Evolutionary conservation across 2,329 filamentous ascomycete genomes (phyloP).

Genomic region (Taxawa tesnikishii): DNA sequence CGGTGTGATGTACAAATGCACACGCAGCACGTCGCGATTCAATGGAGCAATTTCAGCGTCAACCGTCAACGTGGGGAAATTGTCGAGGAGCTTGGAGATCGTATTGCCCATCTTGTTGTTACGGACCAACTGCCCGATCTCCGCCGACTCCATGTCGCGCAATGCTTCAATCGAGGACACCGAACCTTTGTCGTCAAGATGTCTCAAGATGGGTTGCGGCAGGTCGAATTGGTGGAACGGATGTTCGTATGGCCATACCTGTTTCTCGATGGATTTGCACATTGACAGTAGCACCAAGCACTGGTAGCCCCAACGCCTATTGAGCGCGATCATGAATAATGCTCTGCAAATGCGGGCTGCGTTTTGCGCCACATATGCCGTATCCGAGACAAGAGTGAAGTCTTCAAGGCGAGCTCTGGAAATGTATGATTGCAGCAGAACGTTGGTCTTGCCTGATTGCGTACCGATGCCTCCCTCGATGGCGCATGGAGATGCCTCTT

Average conservation of each 20-base stretch:
- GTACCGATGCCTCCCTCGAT: slow-evolving; percentile 56
- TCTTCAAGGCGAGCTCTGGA: slow-evolving; percentile 80
- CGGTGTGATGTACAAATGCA: slow-evolving; percentile 72
- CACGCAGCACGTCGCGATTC: slow-evolving; percentile 87
- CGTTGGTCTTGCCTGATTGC: slow-evolving; percentile 87
- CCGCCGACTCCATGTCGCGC: slow-evolving; percentile 83
- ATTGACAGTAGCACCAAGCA: slow-evolving; percentile 82
- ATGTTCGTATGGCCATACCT: slow-evolving; percentile 90
- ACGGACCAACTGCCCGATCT: slow-evolving; percentile 84
- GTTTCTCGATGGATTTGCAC: slow-evolving; percentile 94
- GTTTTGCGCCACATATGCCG: slow-evolving; percentile 91
- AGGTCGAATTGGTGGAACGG: slow-evolving; percentile 92
- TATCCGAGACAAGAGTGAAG: slow-evolving; percentile 84
- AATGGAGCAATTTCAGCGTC: slow-evolving; percentile 92
- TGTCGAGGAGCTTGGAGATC: slow-evolving; percentile 69
- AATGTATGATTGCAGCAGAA: slow-evolving; percentile 87
- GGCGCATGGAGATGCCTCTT: slow-evolving; percentile 63
- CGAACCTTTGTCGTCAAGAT: slow-evolving; percentile 69
- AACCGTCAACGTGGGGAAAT: slow-evolving; percentile 83
- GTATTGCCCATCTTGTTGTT: slow-evolving; percentile 78
- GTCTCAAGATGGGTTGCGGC: slow-evolving; percentile 67
- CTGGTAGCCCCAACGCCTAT: slow-evolving; percentile 89
- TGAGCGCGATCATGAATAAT: slow-evolving; percentile 93
- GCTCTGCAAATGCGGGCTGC: slow-evolving; percentile 87
- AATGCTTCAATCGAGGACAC: slow-evolving; percentile 66